A percentile compares a stretch with the other conserved stretches of the same genome.
phyloP scores from a whole-genome alignment of 2,329 filamentous ascomycete species.

The Alternaria rosae region DNA sequence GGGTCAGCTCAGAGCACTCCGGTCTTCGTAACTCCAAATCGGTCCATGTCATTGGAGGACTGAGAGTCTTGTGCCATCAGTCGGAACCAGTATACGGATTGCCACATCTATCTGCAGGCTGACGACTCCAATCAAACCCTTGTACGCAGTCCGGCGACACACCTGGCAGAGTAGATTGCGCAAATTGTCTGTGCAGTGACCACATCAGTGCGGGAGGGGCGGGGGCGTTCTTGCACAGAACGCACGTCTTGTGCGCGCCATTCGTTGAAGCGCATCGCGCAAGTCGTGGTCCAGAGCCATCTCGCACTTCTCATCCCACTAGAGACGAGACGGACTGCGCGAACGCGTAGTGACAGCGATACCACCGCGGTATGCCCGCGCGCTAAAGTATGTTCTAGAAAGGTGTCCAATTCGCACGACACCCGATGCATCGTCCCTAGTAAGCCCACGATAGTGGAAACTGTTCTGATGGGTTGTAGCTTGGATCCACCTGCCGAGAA shows the following conservation, averaged over 20 bases:
- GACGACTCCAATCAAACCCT: neutral
- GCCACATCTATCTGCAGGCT: neutral
- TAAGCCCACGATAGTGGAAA: constrained; percentile 13
- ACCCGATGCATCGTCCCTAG: constrained; percentile 10
- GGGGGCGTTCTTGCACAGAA: neutral
- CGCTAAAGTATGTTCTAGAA: constrained; percentile 25
- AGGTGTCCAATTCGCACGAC: constrained; percentile 8
- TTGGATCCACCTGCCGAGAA: constrained; percentile 14
- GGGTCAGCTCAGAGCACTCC: neutral
- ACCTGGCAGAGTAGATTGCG: neutral
- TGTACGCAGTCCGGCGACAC: neutral
- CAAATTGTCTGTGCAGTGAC: neutral
- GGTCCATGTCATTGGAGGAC: neutral
- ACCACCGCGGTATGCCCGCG: neutral
- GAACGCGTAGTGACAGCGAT: neutral
- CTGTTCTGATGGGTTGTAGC: constrained; percentile 9
- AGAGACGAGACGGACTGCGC: neutral
- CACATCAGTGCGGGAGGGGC: neutral
- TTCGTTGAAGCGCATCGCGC: neutral
- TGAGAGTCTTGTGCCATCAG: neutral
- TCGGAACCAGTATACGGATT: neutral
- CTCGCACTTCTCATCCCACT: neutral
- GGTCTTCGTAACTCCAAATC: neutral
- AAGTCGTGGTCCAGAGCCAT: neutral
- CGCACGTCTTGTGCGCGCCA: neutral